Evolutionary conservation across 768 basidiomycete species (phyloP).

Genomic region (Dioszegia hungarica): DNA sequence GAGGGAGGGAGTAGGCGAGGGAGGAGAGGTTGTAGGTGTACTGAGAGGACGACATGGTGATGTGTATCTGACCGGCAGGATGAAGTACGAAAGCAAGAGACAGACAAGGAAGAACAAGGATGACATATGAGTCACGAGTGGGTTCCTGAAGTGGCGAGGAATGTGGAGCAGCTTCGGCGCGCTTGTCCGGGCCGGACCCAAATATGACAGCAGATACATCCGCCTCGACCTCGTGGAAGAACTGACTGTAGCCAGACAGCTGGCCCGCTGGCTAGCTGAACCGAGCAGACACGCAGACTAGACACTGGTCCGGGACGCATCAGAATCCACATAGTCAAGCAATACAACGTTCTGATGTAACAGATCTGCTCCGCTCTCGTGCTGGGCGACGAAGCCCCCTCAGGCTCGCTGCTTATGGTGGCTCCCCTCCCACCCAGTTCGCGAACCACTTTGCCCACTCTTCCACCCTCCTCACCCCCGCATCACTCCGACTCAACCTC

Average conservation of each 20-base stretch:
- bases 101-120: not conserved
- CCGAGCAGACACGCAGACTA: too few relatives aligned
- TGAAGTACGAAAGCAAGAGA: not conserved
- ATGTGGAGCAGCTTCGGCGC: not conserved
- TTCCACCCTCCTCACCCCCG: constrained; percentile 29
- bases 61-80: not conserved
- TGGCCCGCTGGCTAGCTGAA: too few relatives aligned
- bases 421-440: constrained; percentile 33
- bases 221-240: too few relatives aligned
- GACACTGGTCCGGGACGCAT: too few relatives aligned
- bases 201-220: too few relatives aligned
- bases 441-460: constrained; percentile 40
- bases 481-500: constrained; percentile 35
- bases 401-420: not conserved
- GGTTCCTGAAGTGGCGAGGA: not conserved
- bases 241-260: not conserved
- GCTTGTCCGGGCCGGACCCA: too few relatives aligned
- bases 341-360: too few relatives aligned
- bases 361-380: too few relatives aligned
- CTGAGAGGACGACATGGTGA: not conserved
- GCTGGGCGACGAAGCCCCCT: too few relatives aligned
- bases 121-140: not conserved
- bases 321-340: too few relatives aligned
- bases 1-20: constrained; percentile 22
- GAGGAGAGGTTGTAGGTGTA: constrained; percentile 13